These are phyloP conservation scores for Trichosporon ovoides DNA, from an alignment of 1,284 basidiomycete species.

Conservation along the genomic window DNA sequence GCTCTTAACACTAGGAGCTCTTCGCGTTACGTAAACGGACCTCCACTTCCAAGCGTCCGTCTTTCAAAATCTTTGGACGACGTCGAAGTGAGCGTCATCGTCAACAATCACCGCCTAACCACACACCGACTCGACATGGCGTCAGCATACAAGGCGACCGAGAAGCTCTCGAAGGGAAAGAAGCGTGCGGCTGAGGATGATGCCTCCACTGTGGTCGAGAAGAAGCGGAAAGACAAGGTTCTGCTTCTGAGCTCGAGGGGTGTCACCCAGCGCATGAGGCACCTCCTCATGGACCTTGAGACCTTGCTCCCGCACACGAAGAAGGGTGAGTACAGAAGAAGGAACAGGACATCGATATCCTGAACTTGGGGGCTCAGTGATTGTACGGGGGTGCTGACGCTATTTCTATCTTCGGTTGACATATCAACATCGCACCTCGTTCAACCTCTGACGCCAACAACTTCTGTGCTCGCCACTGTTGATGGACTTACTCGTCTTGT, in stretches of 20 bases:
- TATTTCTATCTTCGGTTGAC: neutral
- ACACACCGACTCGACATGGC: slow-evolving; percentile 15
- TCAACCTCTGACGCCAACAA: neutral
- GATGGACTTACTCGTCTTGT: neutral
- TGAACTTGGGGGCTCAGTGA: neutral
- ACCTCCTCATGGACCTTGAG: slow-evolving; percentile 93
- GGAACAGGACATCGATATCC: neutral
- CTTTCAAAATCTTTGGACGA: slow-evolving; percentile 8
- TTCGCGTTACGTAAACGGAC: neutral
- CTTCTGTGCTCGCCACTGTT: neutral
- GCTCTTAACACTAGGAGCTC: neutral
- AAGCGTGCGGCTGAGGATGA: slow-evolving; percentile 18
- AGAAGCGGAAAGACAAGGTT: slow-evolving; percentile 60
- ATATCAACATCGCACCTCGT: neutral
- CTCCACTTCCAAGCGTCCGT: neutral
- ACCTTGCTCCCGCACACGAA: slow-evolving; percentile 89
- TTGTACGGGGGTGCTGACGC: neutral
- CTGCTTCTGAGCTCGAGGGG: slow-evolving; percentile 89
- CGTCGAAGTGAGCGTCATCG: neutral
- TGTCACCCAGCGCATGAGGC: slow-evolving; percentile 92
- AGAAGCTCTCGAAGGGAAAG: slow-evolving; percentile 21
- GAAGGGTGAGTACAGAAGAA: slow-evolving; percentile 63
- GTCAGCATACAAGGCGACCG: slow-evolving; percentile 20
- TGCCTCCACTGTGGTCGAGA: slow-evolving; percentile 18
- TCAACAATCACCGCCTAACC: neutral